Conservation (phyloP, 805 yeast species). For the Sungouiella thailandica region DNA sequence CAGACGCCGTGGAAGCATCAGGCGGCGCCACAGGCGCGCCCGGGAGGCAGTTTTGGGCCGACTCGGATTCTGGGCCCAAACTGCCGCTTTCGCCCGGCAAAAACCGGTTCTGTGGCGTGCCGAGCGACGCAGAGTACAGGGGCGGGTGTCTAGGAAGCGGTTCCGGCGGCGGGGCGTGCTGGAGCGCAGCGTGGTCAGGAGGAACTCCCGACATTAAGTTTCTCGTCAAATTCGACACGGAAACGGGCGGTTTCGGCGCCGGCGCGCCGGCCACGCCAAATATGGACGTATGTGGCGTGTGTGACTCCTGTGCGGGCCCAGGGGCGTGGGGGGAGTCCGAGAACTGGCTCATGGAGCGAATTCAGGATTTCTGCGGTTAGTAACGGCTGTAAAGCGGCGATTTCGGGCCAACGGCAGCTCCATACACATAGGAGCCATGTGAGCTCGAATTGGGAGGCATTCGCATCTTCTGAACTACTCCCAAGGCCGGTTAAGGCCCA, state of each 20-base stretch:
- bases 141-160: slow-evolving; percentile 15
- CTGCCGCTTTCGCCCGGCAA: neutral
- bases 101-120: neutral
- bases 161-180: slow-evolving; percentile 3
- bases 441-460: no score
- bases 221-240: slow-evolving; percentile 31
- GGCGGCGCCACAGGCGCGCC: neutral
- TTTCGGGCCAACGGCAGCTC: no score
- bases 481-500: no score
- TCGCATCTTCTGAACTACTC: no score
- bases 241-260: slow-evolving; percentile 8
- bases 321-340: slow-evolving; percentile 7
- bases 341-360: slow-evolving; percentile 7
- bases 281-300: neutral
- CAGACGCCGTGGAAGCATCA: neutral
- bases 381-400: neutral
- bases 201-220: slow-evolving; percentile 22
- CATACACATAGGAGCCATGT: no score
- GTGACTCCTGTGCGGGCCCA: slow-evolving; percentile 4
- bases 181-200: neutral
- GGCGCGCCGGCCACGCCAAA: slow-evolving; percentile 4
- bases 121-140: slow-evolving; percentile 12
- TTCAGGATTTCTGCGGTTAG: neutral
- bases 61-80: no score
- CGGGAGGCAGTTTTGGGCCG: neutral